These are phyloP conservation scores for Crotalaria pallida DNA, from an alignment of 306 rosid genomes.

Conservation along the genomic window DNA sequence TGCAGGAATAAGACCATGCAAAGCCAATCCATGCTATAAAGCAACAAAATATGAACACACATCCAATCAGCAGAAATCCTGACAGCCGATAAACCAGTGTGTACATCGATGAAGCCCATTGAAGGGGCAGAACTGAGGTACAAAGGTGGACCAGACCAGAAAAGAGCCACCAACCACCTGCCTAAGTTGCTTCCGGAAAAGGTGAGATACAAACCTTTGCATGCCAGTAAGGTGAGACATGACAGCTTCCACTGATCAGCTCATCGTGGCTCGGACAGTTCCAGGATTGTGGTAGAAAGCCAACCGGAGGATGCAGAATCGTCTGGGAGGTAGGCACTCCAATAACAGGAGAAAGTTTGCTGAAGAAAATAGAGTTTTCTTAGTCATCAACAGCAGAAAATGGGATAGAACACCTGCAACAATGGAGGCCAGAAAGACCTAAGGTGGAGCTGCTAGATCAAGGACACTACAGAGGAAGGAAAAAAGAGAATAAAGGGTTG, in stretches of 20 bases:
- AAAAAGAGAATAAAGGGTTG: neutral
- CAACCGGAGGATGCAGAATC: neutral
- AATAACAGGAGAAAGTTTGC: neutral
- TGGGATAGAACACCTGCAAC: neutral
- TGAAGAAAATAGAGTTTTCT: neutral
- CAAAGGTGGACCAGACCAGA: neutral
- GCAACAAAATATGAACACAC: neutral
- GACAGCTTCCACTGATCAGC: neutral
- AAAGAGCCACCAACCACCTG: neutral
- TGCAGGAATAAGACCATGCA: neutral
- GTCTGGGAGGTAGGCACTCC: neutral
- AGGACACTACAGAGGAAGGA: neutral
- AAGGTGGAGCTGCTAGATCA: neutral
- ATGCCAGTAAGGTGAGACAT: neutral
- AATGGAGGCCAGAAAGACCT: neutral
- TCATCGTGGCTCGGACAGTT: neutral
- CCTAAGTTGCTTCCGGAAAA: neutral
- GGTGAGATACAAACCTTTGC: neutral
- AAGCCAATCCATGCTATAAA: neutral
- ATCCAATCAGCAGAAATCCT: neutral
- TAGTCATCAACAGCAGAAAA: neutral
- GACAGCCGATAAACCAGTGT: neutral
- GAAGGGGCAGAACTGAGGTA: neutral
- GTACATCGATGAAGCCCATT: neutral
- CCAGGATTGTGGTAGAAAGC: neutral